Percentiles rank a stretch among this genome's conserved stretches.
Conservation (phyloP, 306 rosid genomes). For the Purshia tridentata region DNA sequence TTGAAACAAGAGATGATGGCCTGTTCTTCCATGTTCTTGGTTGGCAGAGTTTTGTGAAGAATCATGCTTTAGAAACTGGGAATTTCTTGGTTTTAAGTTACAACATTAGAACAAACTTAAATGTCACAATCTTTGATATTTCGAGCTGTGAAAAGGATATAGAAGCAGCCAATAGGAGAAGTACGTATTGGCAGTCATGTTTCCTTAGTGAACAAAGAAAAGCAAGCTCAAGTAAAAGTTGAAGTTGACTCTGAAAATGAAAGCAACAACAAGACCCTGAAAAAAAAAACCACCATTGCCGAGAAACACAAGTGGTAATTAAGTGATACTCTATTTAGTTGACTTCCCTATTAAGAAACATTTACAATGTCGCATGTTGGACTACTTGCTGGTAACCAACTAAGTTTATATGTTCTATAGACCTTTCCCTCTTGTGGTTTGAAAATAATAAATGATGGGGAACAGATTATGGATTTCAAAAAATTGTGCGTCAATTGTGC, state of each 20-base stretch:
- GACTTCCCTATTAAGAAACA: background rate
- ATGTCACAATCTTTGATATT: slow-evolving; percentile 39
- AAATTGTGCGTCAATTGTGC: no score
- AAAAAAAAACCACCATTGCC: background rate
- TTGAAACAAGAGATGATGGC: slow-evolving; percentile 49
- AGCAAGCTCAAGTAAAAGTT: background rate
- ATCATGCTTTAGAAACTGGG: slow-evolving; percentile 59
- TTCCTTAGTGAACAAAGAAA: background rate
- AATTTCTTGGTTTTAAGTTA: slow-evolving; percentile 77
- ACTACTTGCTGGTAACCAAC: background rate
- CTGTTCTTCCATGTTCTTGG: slow-evolving; percentile 56
- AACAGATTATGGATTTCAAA: no score
- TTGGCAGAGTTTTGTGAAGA: slow-evolving; percentile 69
- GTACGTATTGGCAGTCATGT: no score
- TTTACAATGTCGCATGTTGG: background rate
- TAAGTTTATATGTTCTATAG: background rate
- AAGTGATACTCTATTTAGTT: background rate
- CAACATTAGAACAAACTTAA: slow-evolving; percentile 53
- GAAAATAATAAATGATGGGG: background rate
- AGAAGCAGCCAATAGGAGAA: background rate
- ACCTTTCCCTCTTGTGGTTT: background rate
- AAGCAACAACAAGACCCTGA: background rate
- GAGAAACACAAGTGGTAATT: background rate
- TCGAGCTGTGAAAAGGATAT: background rate
- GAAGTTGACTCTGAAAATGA: background rate